A percentile compares a stretch with the other conserved stretches of the same genome.
Evolutionary conservation across 1,284 basidiomycete genomes (phyloP).

Genomic region (Veloboletus limbatus): DNA sequence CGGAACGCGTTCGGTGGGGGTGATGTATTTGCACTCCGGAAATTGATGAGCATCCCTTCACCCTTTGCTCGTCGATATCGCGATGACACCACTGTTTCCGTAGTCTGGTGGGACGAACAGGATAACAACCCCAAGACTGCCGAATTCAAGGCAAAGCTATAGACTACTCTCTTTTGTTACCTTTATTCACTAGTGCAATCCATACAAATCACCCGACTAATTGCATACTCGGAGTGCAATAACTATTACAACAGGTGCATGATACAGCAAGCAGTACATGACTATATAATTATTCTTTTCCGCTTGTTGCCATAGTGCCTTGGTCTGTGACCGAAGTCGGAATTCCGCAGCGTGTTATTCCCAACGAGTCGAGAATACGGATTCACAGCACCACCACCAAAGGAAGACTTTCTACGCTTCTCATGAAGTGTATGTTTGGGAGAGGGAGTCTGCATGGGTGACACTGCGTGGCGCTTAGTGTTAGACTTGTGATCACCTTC

Average conservation of each 20-base stretch:
- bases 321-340: slow-evolving; percentile 21
- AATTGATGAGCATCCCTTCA: slow-evolving; percentile 82
- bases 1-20: slow-evolving; percentile 93
- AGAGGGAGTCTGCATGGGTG: slow-evolving; percentile 26
- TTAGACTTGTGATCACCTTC: slow-evolving; percentile 24
- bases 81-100: slow-evolving; percentile 91
- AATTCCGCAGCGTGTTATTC: slow-evolving; percentile 35
- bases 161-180: neutral
- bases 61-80: slow-evolving; percentile 77
- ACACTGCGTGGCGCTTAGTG: slow-evolving; percentile 27
- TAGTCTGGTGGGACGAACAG: slow-evolving; percentile 78
- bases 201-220: neutral
- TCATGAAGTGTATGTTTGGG: slow-evolving; percentile 23
- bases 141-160: slow-evolving; percentile 42
- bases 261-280: slow-evolving; percentile 12
- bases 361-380: slow-evolving; percentile 37
- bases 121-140: slow-evolving; percentile 31
- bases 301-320: slow-evolving; percentile 33
- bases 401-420: slow-evolving; percentile 33
- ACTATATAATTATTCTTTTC: slow-evolving; percentile 31
- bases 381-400: slow-evolving; percentile 34
- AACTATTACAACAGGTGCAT: slow-evolving; percentile 7
- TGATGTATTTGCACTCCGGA: slow-evolving; percentile 63
- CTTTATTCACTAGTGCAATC: neutral
- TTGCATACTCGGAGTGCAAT: slow-evolving; percentile 2